phyloP scores from a whole-genome alignment of 208 protist genomes.

The Crithidia mellificae region DNA sequence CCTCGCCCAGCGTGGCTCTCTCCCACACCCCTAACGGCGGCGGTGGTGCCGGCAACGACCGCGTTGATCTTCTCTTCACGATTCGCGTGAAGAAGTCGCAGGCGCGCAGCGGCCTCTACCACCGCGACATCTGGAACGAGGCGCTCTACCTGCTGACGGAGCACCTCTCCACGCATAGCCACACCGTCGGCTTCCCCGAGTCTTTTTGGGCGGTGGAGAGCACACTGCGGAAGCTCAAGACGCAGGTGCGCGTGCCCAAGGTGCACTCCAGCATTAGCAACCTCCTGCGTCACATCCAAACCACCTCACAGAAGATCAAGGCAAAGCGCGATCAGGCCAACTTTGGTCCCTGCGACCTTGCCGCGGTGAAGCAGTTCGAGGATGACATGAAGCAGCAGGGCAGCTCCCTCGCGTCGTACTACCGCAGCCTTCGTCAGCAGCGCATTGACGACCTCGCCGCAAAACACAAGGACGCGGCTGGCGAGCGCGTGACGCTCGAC shows the following conservation, averaged over 20 bases:
- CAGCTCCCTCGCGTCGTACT: constrained; percentile 63
- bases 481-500: constrained; percentile 80
- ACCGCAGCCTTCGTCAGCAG: constrained; percentile 76
- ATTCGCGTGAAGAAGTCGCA: constrained; percentile 92
- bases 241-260: constrained; percentile 84
- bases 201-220: constrained; percentile 86
- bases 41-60: constrained; percentile 41
- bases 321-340: constrained; percentile 70
- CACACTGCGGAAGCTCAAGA: constrained; percentile 83
- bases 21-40: constrained; percentile 35
- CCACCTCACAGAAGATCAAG: constrained; percentile 63
- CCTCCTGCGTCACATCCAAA: constrained; percentile 79
- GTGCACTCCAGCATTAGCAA: constrained; percentile 73
- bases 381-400: constrained; percentile 61
- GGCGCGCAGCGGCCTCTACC: constrained; percentile 71
- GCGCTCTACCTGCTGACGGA: constrained; percentile 88
- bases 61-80: constrained; percentile 83
- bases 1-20: constrained; percentile 82
- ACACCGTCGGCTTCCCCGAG: constrained; percentile 94
- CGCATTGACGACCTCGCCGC: constrained; percentile 69
- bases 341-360: constrained; percentile 83
- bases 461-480: constrained; percentile 57
- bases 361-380: constrained; percentile 80
- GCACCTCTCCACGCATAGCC: constrained; percentile 81
- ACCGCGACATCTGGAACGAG: constrained; percentile 74